phyloP scores from a whole-genome alignment of 306 rosid genomes.

The Erythrophleum fordii region DNA sequence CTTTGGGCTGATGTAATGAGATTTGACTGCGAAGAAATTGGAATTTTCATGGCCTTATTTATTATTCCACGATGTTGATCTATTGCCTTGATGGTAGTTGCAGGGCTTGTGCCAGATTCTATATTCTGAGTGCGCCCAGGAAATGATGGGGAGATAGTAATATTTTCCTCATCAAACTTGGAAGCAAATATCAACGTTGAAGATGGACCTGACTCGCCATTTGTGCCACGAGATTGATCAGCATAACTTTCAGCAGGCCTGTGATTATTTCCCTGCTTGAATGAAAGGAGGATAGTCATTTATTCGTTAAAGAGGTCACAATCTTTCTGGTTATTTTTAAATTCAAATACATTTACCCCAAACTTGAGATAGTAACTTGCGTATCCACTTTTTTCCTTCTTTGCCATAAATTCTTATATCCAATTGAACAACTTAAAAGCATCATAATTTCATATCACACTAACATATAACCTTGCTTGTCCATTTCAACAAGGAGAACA shows the following conservation, averaged over 20 bases:
- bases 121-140: slow-evolving; percentile 57
- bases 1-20: slow-evolving; percentile 50
- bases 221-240: slow-evolving; percentile 49
- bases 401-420: neutral
- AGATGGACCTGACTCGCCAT: slow-evolving; percentile 57
- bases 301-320: slow-evolving; percentile 1
- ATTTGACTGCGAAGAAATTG: slow-evolving; percentile 60
- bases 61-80: slow-evolving; percentile 58
- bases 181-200: slow-evolving; percentile 64
- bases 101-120: slow-evolving; percentile 63
- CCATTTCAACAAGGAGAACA: slow-evolving; percentile 2
- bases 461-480: neutral
- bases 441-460: neutral
- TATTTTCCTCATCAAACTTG: slow-evolving; percentile 62
- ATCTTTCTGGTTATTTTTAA: neutral
- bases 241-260: slow-evolving; percentile 58
- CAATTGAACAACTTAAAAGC: neutral
- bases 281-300: slow-evolving; percentile 29
- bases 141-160: slow-evolving; percentile 50
- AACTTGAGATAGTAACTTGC: neutral
- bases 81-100: slow-evolving; percentile 57
- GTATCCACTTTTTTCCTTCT: neutral
- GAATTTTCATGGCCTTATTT: slow-evolving; percentile 55
- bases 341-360: slow-evolving; percentile 15
- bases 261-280: slow-evolving; percentile 66